A percentile compares a stretch with the other conserved stretches of the same genome.
phyloP scores from a whole-genome alignment of 2,329 filamentous ascomycete species.

The Camptophora hylomeconis region DNA sequence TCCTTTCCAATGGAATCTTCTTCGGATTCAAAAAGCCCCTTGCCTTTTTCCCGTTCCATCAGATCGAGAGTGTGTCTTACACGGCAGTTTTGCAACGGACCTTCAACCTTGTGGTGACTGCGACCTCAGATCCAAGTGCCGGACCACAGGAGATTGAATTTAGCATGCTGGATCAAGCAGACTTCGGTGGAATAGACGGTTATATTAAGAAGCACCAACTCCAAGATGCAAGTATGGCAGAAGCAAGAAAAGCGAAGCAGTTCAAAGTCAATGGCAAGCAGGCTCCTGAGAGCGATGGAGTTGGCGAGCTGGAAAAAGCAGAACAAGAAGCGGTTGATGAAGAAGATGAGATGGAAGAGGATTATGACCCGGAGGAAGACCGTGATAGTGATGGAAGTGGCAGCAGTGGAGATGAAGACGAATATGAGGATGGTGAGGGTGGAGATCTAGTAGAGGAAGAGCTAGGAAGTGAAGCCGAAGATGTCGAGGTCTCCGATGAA shows the following conservation, averaged over 20 bases:
- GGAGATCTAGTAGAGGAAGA: conserved; percentile 28
- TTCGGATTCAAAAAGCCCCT: conserved; percentile 56
- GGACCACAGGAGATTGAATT: conserved; percentile 46
- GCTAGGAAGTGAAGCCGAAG: conserved; percentile 31
- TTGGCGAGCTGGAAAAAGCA: conserved; percentile 40
- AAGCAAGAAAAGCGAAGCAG: conserved; percentile 45
- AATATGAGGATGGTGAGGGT: conserved; percentile 22
- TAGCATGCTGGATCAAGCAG: conserved; percentile 52
- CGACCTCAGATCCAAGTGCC: conserved; percentile 12
- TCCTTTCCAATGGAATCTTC: conserved; percentile 47
- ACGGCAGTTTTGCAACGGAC: conserved; percentile 52
- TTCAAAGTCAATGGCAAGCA: conserved; percentile 29
- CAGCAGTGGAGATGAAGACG: conserved; percentile 29
- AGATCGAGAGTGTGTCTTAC: conserved; percentile 48
- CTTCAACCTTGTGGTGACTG: conserved; percentile 49
- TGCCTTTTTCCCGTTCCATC: conserved; percentile 47
- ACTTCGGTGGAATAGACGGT: conserved; percentile 48
- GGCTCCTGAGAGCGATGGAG: conserved; percentile 8
- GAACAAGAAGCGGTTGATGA: conserved; percentile 36
- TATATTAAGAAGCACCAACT: conserved; percentile 49
- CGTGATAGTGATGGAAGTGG: conserved; percentile 35
- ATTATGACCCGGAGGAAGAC: conserved; percentile 38
- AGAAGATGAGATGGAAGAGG: conserved; percentile 36
- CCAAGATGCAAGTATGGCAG: conserved; percentile 51
- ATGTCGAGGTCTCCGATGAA: conserved; percentile 19